Percentiles rank a stretch among this genome's conserved stretches.
phyloP scores from a whole-genome alignment of 805 yeast genomes.

The Schwanniomyces yamadae region DNA sequence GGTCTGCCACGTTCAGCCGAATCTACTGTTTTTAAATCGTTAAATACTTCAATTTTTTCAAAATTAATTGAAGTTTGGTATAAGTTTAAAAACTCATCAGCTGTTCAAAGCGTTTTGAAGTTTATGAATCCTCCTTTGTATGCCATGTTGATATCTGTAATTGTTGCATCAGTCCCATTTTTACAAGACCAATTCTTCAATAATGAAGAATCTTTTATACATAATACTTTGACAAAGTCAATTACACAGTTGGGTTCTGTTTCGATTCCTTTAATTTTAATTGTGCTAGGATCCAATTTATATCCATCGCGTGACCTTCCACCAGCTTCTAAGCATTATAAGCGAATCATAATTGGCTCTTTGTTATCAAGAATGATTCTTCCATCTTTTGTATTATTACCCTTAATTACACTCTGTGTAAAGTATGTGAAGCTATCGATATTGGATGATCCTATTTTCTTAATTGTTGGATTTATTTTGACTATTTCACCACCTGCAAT shows the following conservation, averaged over 20 bases:
- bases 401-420: conserved; percentile 62
- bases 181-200: conserved; percentile 58
- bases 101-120: conserved; percentile 24
- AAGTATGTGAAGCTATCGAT: conserved; percentile 65
- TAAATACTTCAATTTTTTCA: no score
- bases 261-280: conserved; percentile 72
- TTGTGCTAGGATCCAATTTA: conserved; percentile 76
- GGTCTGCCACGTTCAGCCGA: no score
- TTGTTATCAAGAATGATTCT: conserved; percentile 74
- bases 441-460: conserved; percentile 76
- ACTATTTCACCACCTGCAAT: conserved; percentile 84
- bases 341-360: conserved; percentile 65
- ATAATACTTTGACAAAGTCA: conserved; percentile 63
- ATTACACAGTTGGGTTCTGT: conserved; percentile 68
- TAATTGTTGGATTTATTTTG: conserved; percentile 71
- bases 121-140: conserved; percentile 83
- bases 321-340: conserved; percentile 60
- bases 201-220: conserved; percentile 53
- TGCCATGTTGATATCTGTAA: conserved; percentile 67
- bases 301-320: conserved; percentile 69
- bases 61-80: conserved; percentile 1
- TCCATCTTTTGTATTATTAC: conserved; percentile 67
- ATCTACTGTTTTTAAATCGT: no score
- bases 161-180: conserved; percentile 66
- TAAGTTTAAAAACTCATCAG: conserved; percentile 7